Evolutionary conservation across 257 asterid genomes (phyloP), one percentile per base, ranked within the genome.

Genomic region (Jaltomata sinuosa): DNA sequence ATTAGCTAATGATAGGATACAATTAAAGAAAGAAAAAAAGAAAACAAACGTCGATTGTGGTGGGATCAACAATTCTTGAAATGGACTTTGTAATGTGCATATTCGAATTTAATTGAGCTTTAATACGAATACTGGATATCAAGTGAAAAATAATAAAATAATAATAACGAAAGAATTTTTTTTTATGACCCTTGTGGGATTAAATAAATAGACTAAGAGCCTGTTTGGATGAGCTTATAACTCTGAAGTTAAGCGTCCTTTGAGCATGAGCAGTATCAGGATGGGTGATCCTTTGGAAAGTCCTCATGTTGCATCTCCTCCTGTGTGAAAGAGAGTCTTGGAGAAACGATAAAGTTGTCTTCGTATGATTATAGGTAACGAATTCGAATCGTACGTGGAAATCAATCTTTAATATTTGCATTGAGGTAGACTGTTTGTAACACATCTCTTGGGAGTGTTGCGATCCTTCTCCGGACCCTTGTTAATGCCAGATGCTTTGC

Each of bases 291-390:
- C 4, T 0, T 3, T 0, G 29, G 29, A 0, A 19, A 54, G 12
- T 21, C 47, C 10, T 45, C 12, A 2, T 55, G 19, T 50, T 50
- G 55, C 55, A 50, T 49, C 18, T 0, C 5, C 16, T 54, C 25
- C 21, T 54, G 19, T 54, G 19, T 54, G 27, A 54, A 19, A 10
- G 11, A 0, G 6, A 55, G 2, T 2, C 2, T 21, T 8, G 27
- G 3, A 55, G 2, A 14, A 55, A 1, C 6, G 4, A 55, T n/a
- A 21, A 3, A 55, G 0, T 55, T 8, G 0, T 55, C 2, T 1
- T 0, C 0, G 0, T 55, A 0, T 55, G 5, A 55, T 0, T n/a
- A 5, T 55, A 21, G 10, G 15, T 16, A 3, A 16, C 0, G 8
- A 8, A 1, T 21, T 2, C 21, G 5, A 22, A 4, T 16, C 32